phyloP scores from a whole-genome alignment of 2,329 filamentous ascomycete genomes.

The Cadophora malorum region DNA sequence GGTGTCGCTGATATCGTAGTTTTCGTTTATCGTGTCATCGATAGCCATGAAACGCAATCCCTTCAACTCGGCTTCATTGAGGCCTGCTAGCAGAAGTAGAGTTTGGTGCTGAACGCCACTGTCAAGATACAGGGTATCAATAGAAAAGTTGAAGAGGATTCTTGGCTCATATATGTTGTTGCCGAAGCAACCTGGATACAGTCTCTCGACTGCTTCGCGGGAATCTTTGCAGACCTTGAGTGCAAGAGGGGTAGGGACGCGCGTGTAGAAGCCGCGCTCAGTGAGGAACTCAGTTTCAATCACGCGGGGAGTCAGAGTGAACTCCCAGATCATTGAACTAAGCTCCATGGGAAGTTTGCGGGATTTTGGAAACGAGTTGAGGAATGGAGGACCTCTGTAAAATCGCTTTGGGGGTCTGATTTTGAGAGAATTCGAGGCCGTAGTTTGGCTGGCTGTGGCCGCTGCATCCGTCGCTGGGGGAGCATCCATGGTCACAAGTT shows the following conservation, averaged over 20 bases:
- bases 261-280: conserved; percentile 26
- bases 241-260: conserved; percentile 17
- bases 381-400: not conserved
- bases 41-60: conserved; percentile 29
- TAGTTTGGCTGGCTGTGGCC: not conserved
- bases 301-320: conserved; percentile 27
- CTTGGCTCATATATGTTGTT: conserved; percentile 19
- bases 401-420: not conserved
- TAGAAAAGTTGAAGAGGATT: conserved; percentile 34
- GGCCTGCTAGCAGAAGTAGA: conserved; percentile 21
- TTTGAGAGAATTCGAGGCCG: not conserved
- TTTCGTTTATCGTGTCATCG: conserved; percentile 7
- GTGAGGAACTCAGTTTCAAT: conserved; percentile 23
- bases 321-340: conserved; percentile 31
- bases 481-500: not conserved
- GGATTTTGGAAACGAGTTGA: conserved; percentile 28
- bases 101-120: not conserved
- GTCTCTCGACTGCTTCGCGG: conserved; percentile 21
- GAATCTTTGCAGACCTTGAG: conserved; percentile 31
- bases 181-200: conserved; percentile 32
- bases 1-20: not conserved
- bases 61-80: conserved; percentile 20
- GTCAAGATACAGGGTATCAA: conserved; percentile 35
- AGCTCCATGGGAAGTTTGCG: conserved; percentile 34
- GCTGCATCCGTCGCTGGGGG: not conserved